These are phyloP conservation scores for Trichoderma brevicompactum DNA, from an alignment of 2,329 filamentous ascomycete genomes.

Conservation along the genomic window DNA sequence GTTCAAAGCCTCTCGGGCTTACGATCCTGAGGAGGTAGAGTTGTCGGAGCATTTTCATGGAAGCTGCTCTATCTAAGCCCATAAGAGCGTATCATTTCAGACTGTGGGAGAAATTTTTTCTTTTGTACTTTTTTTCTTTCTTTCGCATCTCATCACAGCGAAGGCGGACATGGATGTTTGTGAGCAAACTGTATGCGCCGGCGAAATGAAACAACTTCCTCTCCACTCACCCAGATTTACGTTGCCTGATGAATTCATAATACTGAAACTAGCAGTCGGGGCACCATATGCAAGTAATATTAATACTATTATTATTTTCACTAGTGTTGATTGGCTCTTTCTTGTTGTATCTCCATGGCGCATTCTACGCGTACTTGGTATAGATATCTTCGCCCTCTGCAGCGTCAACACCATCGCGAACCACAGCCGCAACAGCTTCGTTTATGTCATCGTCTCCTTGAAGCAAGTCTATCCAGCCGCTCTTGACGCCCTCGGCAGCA, in stretches of 20 bases:
- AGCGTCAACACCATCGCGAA: constrained; percentile 55
- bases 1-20: background rate
- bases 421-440: constrained; percentile 53
- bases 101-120: background rate
- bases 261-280: background rate
- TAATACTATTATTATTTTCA: background rate
- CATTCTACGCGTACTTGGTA: constrained; percentile 28
- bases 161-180: no score
- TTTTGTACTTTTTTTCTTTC: background rate
- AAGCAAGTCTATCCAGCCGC: constrained; percentile 59
- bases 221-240: constrained; percentile 7
- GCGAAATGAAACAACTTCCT: background rate
- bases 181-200: background rate
- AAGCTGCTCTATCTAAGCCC: constrained; percentile 10
- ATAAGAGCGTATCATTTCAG: background rate
- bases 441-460: constrained; percentile 56
- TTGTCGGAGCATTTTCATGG: background rate
- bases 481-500: constrained; percentile 52
- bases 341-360: background rate
- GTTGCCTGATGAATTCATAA: background rate
- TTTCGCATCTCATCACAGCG: background rate
- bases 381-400: constrained; percentile 56
- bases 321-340: background rate
- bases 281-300: background rate
- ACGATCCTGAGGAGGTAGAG: constrained; percentile 27